Evolutionary conservation across 495 filamentous ascomycete species (phyloP).

Genomic region (Cercophora sp.): DNA sequence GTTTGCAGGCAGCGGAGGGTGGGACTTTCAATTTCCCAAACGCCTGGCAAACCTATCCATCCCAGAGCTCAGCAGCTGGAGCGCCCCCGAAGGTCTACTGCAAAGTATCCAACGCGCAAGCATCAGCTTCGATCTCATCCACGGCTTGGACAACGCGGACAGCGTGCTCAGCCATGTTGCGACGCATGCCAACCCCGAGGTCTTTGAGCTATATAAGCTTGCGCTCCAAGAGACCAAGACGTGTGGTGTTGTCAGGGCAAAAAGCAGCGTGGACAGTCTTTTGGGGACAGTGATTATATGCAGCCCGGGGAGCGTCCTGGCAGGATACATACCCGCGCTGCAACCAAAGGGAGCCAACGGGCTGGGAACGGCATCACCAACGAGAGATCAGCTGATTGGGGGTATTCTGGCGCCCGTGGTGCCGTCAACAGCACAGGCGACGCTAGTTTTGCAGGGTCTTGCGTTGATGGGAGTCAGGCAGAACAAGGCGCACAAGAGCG

Average conservation of each 20-base stretch:
- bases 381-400: constrained; percentile 53
- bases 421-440: constrained; percentile 63
- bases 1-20: constrained; percentile 48
- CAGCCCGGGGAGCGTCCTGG: constrained; percentile 60
- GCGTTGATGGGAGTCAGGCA: constrained; percentile 78
- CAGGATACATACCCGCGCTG: constrained; percentile 67
- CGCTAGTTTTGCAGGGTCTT: constrained; percentile 69
- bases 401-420: constrained; percentile 82
- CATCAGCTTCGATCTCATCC: constrained; percentile 72
- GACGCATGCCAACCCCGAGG: constrained; percentile 70
- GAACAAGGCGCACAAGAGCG: constrained; percentile 70
- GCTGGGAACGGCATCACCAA: background rate
- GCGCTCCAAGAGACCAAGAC: constrained; percentile 67
- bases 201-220: constrained; percentile 76
- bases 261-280: constrained; percentile 60
- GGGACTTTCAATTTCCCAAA: constrained; percentile 48
- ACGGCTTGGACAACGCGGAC: constrained; percentile 72
- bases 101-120: constrained; percentile 65
- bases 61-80: constrained; percentile 65
- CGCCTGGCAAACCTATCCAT: constrained; percentile 59
- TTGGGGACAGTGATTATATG: constrained; percentile 83
- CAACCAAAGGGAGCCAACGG: constrained; percentile 24
- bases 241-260: constrained; percentile 81
- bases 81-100: constrained; percentile 67
- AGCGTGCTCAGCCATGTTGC: constrained; percentile 71